phyloP scores from a whole-genome alignment of 2,329 filamentous ascomycete species.

The Beauveria bassiana region DNA sequence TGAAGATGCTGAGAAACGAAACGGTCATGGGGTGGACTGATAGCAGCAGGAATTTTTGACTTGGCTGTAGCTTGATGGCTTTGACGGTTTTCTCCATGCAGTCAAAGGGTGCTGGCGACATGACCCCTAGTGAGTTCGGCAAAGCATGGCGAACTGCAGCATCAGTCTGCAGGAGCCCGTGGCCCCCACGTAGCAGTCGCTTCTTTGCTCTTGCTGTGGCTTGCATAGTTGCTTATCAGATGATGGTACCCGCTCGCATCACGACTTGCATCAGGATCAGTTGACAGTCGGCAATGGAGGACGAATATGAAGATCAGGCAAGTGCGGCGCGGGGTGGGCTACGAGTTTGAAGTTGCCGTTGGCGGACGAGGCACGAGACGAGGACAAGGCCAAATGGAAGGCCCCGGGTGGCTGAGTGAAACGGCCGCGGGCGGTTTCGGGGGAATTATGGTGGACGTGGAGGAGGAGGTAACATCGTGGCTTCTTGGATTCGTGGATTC shows the following conservation, averaged over 20 bases:
- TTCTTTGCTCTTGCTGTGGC: background rate
- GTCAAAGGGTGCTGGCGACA: background rate
- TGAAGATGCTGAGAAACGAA: background rate
- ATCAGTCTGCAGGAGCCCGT: too few relatives aligned
- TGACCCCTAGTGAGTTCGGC: background rate
- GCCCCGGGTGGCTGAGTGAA: background rate
- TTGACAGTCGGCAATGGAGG: background rate
- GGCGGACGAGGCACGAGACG: background rate
- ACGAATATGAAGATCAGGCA: too few relatives aligned
- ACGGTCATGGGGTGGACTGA: background rate
- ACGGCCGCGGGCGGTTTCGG: too few relatives aligned
- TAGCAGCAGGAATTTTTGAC: background rate
- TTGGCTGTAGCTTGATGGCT: too few relatives aligned
- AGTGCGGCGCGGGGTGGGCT: too few relatives aligned
- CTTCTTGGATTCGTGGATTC: too few relatives aligned
- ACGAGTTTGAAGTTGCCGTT: background rate
- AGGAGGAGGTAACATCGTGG: background rate
- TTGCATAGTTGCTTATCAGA: background rate
- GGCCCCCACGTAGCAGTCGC: too few relatives aligned
- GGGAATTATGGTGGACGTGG: background rate
- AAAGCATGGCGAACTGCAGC: background rate
- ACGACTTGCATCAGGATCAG: background rate
- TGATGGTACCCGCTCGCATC: background rate
- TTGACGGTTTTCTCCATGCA: background rate
- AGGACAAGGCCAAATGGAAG: slow-evolving; percentile 1